Evolutionary conservation across 106 monocot genomes (phyloP), one percentile per base, ranked within the genome.

Genomic region (Iris macrosiphon): DNA sequence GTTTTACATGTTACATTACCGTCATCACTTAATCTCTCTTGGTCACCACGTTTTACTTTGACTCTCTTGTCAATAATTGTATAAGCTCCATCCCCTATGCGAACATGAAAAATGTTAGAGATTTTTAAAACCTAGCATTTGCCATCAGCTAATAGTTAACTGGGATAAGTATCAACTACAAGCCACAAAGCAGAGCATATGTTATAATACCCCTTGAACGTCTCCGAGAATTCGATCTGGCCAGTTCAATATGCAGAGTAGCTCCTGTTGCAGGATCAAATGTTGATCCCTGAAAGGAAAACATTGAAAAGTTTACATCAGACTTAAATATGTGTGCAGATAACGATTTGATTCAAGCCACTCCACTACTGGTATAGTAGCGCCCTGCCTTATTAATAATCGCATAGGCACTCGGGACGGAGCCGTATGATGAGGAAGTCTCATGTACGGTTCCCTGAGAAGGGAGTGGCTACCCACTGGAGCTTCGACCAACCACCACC

Each of bases 161-260:
- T 35, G 34, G 10, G 34, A 35, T 10, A 10, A 10, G 34, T 35
- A 10, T 4, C 34, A 6, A 7, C 25, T 9, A 33, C 0, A 16
- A 58, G 40, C 17, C 21, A 58, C 14, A 41, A n/a, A 41, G n/a
- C n/a, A n/a, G n/a, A 25, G n/a, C 28, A 30, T 18, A 17, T 47
- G 19, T 37, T 60, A 59, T 8, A 18, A 10, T 64, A 88, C 93
- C 93, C 32, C 59, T 51, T 60, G 77, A 40, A 2, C 66, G 73
- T 45, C 71, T 88, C 31, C 88, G 71, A 31, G 93, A 93, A 73
- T 82, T 93, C 72, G 93, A 84, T 70, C 83, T 79, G 8, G 93
- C 93, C 59, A 93, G 63, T 64, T 93, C 88, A 49, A 93, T 80
- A 65, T 80, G 77, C 31, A 93, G 53, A 32, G 51, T 75, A 43